phyloP scores from a whole-genome alignment of 2,329 filamentous ascomycete species.

The Aureobasidium uvarum region DNA sequence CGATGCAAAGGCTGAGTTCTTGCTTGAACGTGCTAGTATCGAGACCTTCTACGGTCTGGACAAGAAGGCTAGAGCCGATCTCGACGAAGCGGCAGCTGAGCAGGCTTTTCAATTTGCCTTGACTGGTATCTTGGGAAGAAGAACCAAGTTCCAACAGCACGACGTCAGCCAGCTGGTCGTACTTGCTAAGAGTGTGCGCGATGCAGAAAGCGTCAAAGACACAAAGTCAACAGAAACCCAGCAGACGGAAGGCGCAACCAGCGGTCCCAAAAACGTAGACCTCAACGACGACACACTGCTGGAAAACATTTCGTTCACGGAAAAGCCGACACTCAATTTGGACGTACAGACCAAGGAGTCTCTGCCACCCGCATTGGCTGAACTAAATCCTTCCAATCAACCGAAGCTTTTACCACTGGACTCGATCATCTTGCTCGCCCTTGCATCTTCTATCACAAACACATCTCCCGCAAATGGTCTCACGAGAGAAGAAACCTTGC shows the following conservation, averaged over 20 bases:
- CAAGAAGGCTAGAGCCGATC: slow-evolving; percentile 66
- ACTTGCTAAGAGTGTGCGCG: slow-evolving; percentile 68
- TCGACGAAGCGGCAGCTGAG: slow-evolving; percentile 64
- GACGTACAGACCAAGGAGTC: slow-evolving; percentile 47
- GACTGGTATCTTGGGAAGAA: slow-evolving; percentile 82
- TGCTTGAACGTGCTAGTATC: slow-evolving; percentile 79
- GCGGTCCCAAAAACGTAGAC: slow-evolving; percentile 57
- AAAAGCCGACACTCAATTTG: slow-evolving; percentile 44
- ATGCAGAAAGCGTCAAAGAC: slow-evolving; percentile 16
- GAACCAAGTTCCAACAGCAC: slow-evolving; percentile 75
- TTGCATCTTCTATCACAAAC: slow-evolving; percentile 86
- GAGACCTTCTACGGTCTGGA: slow-evolving; percentile 83
- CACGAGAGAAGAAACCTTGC: slow-evolving; percentile 89
- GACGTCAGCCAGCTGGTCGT: slow-evolving; percentile 87
- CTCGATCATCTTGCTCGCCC: slow-evolving; percentile 76
- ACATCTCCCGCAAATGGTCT: slow-evolving; percentile 79
- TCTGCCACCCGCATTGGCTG: slow-evolving; percentile 61
- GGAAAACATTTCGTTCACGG: slow-evolving; percentile 78
- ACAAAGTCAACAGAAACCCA: slow-evolving; percentile 8
- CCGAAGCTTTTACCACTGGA: slow-evolving; percentile 80
- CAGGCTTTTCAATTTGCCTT: slow-evolving; percentile 78
- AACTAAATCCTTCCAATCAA: slow-evolving; percentile 73
- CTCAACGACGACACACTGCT: slow-evolving; percentile 92
- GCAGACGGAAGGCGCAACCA: slow-evolving; percentile 21
- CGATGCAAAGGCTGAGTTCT: slow-evolving; percentile 62